Evolutionary conservation across 2,329 filamentous ascomycete species (phyloP).

Genomic region (Fusarium fujikuroi): DNA sequence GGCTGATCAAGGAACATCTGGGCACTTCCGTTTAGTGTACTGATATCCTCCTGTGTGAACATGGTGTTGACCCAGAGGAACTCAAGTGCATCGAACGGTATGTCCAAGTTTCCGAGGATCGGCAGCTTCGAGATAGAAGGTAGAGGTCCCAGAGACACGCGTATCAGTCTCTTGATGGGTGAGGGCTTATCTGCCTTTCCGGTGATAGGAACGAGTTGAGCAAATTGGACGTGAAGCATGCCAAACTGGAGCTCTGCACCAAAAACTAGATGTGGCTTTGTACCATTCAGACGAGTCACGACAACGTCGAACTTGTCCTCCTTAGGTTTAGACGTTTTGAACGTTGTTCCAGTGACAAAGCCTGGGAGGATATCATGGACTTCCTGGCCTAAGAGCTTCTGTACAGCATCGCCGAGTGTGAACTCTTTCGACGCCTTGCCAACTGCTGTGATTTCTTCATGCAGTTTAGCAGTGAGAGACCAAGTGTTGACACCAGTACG

Average conservation of each 20-base stretch:
- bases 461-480: rapidly evolving
- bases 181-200: rapidly evolving
- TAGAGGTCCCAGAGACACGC: rapidly evolving
- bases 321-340: rapidly evolving
- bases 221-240: background rate
- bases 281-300: background rate
- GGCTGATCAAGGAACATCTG: rapidly evolving
- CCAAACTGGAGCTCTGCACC: background rate
- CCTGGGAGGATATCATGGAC: rapidly evolving
- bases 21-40: background rate
- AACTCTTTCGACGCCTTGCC: rapidly evolving
- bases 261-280: rapidly evolving
- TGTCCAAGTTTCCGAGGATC: rapidly evolving
- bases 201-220: rapidly evolving
- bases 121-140: rapidly evolving
- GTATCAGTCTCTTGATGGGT: rapidly evolving
- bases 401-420: background rate
- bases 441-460: rapidly evolving
- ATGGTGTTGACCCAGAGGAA: background rate
- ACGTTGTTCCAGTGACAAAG: rapidly evolving
- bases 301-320: background rate
- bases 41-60: background rate
- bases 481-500: rapidly evolving
- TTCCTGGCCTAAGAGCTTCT: rapidly evolving
- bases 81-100: background rate